These are phyloP conservation scores for Sporisorium graminicola DNA, from an alignment of 1,284 basidiomycete genomes.

Conservation along the genomic window DNA sequence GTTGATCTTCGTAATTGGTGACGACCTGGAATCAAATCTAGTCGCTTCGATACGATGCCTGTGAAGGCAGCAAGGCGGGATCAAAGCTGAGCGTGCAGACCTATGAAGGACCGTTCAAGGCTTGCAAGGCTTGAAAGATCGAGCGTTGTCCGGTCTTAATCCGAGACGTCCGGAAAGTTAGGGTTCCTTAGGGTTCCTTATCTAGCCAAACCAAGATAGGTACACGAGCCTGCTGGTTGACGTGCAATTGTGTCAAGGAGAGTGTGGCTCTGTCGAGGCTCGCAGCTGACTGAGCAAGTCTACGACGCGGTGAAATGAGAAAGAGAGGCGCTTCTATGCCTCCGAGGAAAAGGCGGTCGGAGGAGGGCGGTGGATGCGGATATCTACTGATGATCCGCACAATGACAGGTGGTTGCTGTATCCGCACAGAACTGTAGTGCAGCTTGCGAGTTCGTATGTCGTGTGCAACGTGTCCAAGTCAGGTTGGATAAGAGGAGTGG, in stretches of 20 bases:
- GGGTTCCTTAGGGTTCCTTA: neutral
- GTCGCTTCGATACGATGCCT: neutral
- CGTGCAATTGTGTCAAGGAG: neutral
- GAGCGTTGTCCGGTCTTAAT: neutral
- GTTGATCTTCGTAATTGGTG: neutral
- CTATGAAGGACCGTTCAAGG: neutral
- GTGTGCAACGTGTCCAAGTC: neutral
- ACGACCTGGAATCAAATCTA: neutral
- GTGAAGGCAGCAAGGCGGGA: neutral
- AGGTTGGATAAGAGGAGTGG: neutral
- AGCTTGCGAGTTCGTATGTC: neutral
- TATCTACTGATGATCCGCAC: neutral
- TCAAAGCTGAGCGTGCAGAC: neutral
- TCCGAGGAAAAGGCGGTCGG: neutral
- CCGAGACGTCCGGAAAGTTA: neutral
- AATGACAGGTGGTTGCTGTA: neutral
- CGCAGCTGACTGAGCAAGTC: constrained; percentile 1
- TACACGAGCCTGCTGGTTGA: neutral
- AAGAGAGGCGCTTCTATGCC: neutral
- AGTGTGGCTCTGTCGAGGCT: neutral
- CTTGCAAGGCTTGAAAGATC: no score
- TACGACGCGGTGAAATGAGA: neutral
- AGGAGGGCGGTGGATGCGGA: neutral
- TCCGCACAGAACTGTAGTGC: neutral
- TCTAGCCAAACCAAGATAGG: constrained; percentile 5